A percentile compares a stretch with the other conserved stretches of the same genome.
phyloP scores from a whole-genome alignment of 2,329 filamentous ascomycete species.

The Alternaria rosae region DNA sequence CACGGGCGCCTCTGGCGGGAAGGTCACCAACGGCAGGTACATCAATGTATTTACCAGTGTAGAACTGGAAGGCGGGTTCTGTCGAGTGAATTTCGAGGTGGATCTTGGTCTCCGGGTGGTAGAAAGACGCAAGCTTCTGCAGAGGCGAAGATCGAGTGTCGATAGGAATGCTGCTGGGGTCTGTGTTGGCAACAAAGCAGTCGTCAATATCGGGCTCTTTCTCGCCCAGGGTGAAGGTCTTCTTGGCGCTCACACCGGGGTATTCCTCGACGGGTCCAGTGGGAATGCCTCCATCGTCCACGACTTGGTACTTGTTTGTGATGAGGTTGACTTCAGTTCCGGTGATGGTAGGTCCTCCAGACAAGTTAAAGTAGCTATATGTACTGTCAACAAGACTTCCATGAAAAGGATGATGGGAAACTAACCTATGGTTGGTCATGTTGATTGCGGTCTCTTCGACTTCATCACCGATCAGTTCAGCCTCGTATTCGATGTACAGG shows the following conservation, averaged over 20 bases:
- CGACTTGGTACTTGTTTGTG: conserved; percentile 73
- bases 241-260: conserved; percentile 69
- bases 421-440: conserved; percentile 92
- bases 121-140: conserved; percentile 72
- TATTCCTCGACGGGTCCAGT: conserved; percentile 70
- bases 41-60: conserved; percentile 85
- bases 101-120: conserved; percentile 75
- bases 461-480: conserved; percentile 74
- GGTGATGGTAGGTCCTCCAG: conserved; percentile 63
- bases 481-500: conserved; percentile 88
- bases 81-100: conserved; percentile 89
- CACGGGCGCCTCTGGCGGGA: conserved; percentile 70
- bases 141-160: conserved; percentile 66
- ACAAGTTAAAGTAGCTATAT: conserved; percentile 72
- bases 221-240: conserved; percentile 75
- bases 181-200: conserved; percentile 81
- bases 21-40: conserved; percentile 69
- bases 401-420: not conserved
- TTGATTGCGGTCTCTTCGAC: conserved; percentile 91
- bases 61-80: conserved; percentile 96
- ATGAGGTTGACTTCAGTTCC: conserved; percentile 67
- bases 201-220: conserved; percentile 82
- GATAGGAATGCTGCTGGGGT: conserved; percentile 61
- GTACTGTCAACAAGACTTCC: not conserved
- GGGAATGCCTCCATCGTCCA: conserved; percentile 78